These are phyloP conservation scores for Magnaporthiopsis incrustans DNA, from an alignment of 2,329 filamentous ascomycete species.

Conservation along the genomic window DNA sequence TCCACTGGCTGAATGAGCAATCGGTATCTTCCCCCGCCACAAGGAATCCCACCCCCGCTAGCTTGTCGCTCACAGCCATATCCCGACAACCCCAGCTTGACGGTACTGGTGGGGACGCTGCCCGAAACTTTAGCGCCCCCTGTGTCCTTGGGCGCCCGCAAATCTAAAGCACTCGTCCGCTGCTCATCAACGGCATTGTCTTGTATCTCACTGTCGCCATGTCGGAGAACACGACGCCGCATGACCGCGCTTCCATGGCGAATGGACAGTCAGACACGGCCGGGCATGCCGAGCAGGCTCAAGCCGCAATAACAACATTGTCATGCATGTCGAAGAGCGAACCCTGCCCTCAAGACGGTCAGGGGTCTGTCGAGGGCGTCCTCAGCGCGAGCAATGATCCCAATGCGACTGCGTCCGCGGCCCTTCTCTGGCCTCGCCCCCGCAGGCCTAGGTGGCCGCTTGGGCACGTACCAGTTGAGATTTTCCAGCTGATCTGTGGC, in stretches of 20 bases:
- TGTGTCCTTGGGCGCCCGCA: background rate
- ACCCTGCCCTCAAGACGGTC: too few relatives aligned
- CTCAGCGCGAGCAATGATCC: background rate
- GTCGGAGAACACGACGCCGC: background rate
- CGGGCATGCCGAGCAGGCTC: background rate
- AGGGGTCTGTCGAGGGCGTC: background rate
- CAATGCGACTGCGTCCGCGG: too few relatives aligned
- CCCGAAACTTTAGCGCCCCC: background rate
- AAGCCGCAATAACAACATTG: background rate
- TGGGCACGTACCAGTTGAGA: conserved; percentile 46
- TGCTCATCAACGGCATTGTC: background rate
- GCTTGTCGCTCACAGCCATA: background rate
- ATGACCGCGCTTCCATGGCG: background rate
- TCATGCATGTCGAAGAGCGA: background rate
- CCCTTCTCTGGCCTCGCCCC: background rate
- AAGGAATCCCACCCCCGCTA: background rate
- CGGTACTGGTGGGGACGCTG: background rate
- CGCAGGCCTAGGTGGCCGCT: background rate
- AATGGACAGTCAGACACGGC: too few relatives aligned
- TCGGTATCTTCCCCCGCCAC: background rate
- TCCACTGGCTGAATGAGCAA: too few relatives aligned
- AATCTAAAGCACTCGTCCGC: background rate
- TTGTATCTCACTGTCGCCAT: background rate
- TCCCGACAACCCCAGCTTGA: background rate
- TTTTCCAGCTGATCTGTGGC: conserved; percentile 49